Base-by-base conservation (phyloP, 2,329 filamentous ascomycete species). In the Trichoderma sp. region DNA sequence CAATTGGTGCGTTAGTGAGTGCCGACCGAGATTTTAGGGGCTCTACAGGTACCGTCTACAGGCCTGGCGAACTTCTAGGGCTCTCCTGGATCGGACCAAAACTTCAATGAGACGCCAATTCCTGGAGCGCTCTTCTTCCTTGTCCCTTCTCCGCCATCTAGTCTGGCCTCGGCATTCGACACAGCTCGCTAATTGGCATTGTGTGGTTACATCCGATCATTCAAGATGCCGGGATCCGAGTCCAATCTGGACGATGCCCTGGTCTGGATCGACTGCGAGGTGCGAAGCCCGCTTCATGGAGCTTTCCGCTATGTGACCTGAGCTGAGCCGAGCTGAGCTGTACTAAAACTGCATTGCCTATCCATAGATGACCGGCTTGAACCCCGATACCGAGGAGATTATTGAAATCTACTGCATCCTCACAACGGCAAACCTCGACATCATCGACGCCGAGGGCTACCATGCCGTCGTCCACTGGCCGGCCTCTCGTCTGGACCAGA, bases 341-440 rank as follows among this genome's bases (percentile, higher is more conserved):
- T 46, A 30, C 18, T 54, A 39, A 55, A 16, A 2, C 5, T 16
- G 26, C 61, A 28, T 26, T 21, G 18, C 16, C 11, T 59, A 39
- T n/a, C 1, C 54, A 24, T 73, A 97, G 93, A 99, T 99, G 96
- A 98, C 81, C n/a, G 81, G 81, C 13, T 76, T 82, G n/a, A 85
- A 97, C 79, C 85, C 90, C 1, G 87, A 91, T 69, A 88, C 83
- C 37, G 95, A 98, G 77, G 89, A 90, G 68, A 96, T 98, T 76
- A 89, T 98, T 76, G 94, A 97, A 75, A 91, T 98, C 68, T 95
- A 91, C 79, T 97, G 94, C 82, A 91, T 96, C 80, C 87, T 99
- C 77, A 99, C 96, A 8, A 91, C 94, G 73, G 86, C 89, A 65
- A 84, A 93, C 70, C 87, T 99, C 24, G 86, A 92, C 68, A 79